These are phyloP conservation scores for Eimeria necatrix DNA, from an alignment of 169 alveolate genomes.

Conservation along the genomic window DNA sequence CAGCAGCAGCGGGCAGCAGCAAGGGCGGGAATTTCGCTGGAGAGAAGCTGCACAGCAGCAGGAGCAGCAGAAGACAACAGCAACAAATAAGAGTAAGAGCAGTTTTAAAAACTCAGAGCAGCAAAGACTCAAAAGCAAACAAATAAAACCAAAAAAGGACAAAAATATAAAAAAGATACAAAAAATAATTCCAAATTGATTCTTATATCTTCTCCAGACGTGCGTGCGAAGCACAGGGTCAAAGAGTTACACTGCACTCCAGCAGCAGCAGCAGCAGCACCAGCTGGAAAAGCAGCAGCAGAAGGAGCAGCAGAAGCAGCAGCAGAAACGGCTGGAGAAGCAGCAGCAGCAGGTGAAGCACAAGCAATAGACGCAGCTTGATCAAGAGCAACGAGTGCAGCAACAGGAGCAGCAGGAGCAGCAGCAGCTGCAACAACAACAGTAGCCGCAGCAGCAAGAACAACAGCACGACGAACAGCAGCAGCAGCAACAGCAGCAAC, in stretches of 20 bases:
- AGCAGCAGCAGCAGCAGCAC: not conserved
- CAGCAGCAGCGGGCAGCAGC: not conserved
- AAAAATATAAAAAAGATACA: not conserved
- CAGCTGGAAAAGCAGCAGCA: not conserved
- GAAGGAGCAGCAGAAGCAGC: not conserved
- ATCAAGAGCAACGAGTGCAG: not conserved
- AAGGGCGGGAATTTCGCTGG: not conserved
- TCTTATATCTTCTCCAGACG: not conserved
- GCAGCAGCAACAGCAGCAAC: not conserved
- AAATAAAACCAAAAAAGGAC: not conserved
- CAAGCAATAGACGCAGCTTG: not conserved
- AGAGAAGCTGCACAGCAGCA: not conserved
- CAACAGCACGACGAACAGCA: not conserved
- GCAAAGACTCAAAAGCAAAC: not conserved
- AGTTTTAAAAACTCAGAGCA: no score
- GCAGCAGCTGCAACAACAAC: not conserved
- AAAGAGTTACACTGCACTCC: not conserved
- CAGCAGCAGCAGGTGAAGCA: not conserved
- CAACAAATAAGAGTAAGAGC: no score
- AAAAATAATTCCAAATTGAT: not conserved
- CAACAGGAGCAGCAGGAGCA: slow-evolving; percentile 14
- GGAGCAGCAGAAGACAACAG: no score
- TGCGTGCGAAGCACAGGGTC: not conserved
- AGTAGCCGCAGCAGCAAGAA: not conserved
- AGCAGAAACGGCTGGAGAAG: not conserved